Evolutionary conservation across 495 filamentous ascomycete genomes (phyloP).

Genomic region (Penicillium ucsense): DNA sequence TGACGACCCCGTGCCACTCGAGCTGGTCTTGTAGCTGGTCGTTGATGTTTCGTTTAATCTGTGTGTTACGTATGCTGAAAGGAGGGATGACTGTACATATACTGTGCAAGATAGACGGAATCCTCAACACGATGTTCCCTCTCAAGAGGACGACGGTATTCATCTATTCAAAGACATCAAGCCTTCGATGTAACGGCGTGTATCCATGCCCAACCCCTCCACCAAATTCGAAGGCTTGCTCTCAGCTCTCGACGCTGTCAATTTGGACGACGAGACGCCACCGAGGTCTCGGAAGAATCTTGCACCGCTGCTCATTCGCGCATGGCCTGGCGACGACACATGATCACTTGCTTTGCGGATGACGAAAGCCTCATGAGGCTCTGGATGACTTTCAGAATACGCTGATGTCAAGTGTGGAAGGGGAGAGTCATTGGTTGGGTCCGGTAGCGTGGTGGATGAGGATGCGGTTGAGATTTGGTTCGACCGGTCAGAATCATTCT

Average conservation of each 20-base stretch:
- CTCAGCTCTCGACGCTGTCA: slow-evolving; percentile 18
- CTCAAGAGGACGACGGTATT: not conserved
- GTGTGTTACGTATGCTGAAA: no score
- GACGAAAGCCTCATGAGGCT: slow-evolving; percentile 64
- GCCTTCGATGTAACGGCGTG: slow-evolving; percentile 74
- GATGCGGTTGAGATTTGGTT: slow-evolving; percentile 12
- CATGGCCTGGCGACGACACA: slow-evolving; percentile 17
- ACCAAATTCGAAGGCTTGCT: slow-evolving; percentile 57
- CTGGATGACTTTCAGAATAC: not conserved
- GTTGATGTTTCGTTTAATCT: no score
- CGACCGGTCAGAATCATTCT: slow-evolving; percentile 12
- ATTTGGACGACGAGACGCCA: slow-evolving; percentile 22
- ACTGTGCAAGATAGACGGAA: not conserved
- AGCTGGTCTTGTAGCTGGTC: no score
- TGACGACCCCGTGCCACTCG: no score
- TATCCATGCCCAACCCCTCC: slow-evolving; percentile 86
- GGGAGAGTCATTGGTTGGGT: slow-evolving; percentile 13
- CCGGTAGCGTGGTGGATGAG: slow-evolving; percentile 9
- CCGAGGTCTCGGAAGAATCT: slow-evolving; percentile 41
- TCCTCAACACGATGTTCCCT: no score
- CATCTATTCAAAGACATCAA: slow-evolving; percentile 66
- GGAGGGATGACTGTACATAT: no score
- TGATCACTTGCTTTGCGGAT: slow-evolving; percentile 71
- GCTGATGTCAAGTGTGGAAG: not conserved
- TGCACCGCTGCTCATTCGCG: slow-evolving; percentile 31